Evolutionary conservation across 257 asterid species (phyloP).

Genomic region (Fraxinus excelsior): DNA sequence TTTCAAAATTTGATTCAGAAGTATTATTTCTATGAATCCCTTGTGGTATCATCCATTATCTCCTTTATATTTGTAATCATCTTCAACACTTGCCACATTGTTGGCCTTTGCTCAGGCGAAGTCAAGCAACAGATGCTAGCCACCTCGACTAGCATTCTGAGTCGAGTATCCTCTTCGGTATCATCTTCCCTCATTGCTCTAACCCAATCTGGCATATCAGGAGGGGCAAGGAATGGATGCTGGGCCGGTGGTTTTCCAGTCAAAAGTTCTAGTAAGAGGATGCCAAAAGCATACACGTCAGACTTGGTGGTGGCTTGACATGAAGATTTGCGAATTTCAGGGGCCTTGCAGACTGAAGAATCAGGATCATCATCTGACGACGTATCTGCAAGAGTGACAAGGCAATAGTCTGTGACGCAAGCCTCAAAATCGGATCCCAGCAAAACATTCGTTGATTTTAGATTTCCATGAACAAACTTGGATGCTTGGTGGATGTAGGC

Average conservation of each 20-base stretch:
- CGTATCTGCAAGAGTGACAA: slow-evolving; percentile 53
- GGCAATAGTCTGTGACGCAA: slow-evolving; percentile 78
- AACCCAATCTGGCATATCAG: slow-evolving; percentile 85
- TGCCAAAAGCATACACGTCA: slow-evolving; percentile 83
- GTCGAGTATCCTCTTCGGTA: slow-evolving; percentile 64
- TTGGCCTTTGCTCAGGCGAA: slow-evolving; percentile 94
- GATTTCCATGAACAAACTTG: slow-evolving; percentile 74
- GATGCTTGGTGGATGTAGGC: slow-evolving; percentile 99
- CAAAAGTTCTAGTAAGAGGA: slow-evolving; percentile 77
- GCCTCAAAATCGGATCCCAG: slow-evolving; percentile 94
- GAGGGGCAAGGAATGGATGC: slow-evolving; percentile 81
- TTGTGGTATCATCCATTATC: slow-evolving; percentile 62
- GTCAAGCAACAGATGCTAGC: slow-evolving; percentile 78
- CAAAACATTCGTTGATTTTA: slow-evolving; percentile 85
- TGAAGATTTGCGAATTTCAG: slow-evolving; percentile 65
- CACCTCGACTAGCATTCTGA: slow-evolving; percentile 82
- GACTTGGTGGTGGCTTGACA: slow-evolving; percentile 62
- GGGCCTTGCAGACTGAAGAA: slow-evolving; percentile 60
- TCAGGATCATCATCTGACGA: slow-evolving; percentile 67
- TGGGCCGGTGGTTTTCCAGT: slow-evolving; percentile 87
- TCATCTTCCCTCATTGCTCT: slow-evolving; percentile 95
- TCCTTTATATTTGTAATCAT: slow-evolving; percentile 91
- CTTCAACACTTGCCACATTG: slow-evolving; percentile 90
- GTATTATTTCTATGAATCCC: slow-evolving; percentile 45
- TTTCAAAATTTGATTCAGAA: slow-evolving; percentile 22